These are phyloP conservation scores for Xylariaceae sp. DNA, from an alignment of 2,329 filamentous ascomycete genomes.

Conservation along the genomic window DNA sequence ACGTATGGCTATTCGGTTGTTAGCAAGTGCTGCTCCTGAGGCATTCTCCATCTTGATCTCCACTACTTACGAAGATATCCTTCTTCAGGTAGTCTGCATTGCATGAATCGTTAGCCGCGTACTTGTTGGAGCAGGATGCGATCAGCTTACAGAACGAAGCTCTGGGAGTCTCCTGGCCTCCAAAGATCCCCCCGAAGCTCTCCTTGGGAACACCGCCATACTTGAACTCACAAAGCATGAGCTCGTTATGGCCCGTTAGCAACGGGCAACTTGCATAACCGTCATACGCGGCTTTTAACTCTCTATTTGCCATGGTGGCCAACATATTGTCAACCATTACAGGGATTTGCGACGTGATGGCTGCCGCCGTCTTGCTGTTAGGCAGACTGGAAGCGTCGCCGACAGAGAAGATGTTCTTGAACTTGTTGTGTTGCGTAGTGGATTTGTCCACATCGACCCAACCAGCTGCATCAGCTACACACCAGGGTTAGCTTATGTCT, in stretches of 20 bases:
- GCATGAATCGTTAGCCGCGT: too few species aligned
- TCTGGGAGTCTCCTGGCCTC: slow-evolving; percentile 38
- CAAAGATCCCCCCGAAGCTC: slow-evolving; percentile 35
- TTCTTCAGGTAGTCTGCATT: slow-evolving; percentile 38
- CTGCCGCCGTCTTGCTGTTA: slow-evolving; percentile 43
- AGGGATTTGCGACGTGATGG: slow-evolving; percentile 41
- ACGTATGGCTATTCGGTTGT: slow-evolving; percentile 22
- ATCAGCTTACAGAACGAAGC: slow-evolving; percentile 29
- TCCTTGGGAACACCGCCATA: slow-evolving; percentile 44
- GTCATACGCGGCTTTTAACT: slow-evolving; percentile 34
- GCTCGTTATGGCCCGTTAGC: slow-evolving; percentile 40
- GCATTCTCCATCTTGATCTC: not conserved
- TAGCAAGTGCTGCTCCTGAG: not conserved
- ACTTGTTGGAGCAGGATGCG: too few species aligned
- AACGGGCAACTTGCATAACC: slow-evolving; percentile 46
- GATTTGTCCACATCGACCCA: slow-evolving; percentile 34
- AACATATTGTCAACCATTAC: slow-evolving; percentile 41
- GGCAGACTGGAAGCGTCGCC: slow-evolving; percentile 38
- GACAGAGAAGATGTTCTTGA: slow-evolving; percentile 37
- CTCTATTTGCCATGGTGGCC: slow-evolving; percentile 31
- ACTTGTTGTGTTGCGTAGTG: slow-evolving; percentile 34
- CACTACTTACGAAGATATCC: slow-evolving; percentile 37
- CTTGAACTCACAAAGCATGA: slow-evolving; percentile 46
- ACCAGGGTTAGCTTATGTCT: slow-evolving; percentile 46
- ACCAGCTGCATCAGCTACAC: slow-evolving; percentile 40